Evolutionary conservation across 2,329 filamentous ascomycete genomes (phyloP), one percentile per base, ranked within the genome.

Genomic region (Hypoxylon sp.): DNA sequence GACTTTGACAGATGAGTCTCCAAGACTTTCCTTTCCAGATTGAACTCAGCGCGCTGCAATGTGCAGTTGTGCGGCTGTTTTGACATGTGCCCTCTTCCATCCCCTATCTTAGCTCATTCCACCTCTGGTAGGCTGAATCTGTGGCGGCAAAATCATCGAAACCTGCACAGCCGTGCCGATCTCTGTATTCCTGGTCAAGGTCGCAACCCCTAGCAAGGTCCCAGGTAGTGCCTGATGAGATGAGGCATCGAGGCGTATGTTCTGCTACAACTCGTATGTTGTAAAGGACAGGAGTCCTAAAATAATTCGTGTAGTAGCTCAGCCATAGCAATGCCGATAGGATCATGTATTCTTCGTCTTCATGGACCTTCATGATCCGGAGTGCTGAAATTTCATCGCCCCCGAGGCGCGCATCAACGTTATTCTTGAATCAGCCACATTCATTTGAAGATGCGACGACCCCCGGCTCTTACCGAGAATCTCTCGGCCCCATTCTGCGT

Each of bases 401-500:
- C 31, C 24, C 35, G 8, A 44, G 17, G 13, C 29, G 27, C 24
- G 11, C n/a, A 11, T 6, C 11, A 51, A 44, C 11, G 17, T 15
- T 31, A 13, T 39, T 17, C 7, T n/a, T 32, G n/a, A 37, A 52
- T 13, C 17, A 21, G 42, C 17, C 5, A 4, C 13, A 37, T 46
- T 83, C 74, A 87, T 75, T 80, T 86, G 73, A 89, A 89, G 13
- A 89, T 79, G 42, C 84, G 80, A 66, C 82, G 82, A 1, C 83
- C 83, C 6, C 86, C 85, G 0, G 85, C 87, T 50, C 83, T 80
- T 0, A 83, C 81, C 0, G 86, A 84, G 62, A 90, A 91, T 32
- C 89, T 81, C 72, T 91, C 88, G 0, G 86, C 83, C 0, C 89
- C 89, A 62, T 83, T 88, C 42, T 82, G 80, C 61, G 88, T 86